Conservation (phyloP, 225 moss, liverwort and hornwort species). For the Straminergon stramineum region DNA sequence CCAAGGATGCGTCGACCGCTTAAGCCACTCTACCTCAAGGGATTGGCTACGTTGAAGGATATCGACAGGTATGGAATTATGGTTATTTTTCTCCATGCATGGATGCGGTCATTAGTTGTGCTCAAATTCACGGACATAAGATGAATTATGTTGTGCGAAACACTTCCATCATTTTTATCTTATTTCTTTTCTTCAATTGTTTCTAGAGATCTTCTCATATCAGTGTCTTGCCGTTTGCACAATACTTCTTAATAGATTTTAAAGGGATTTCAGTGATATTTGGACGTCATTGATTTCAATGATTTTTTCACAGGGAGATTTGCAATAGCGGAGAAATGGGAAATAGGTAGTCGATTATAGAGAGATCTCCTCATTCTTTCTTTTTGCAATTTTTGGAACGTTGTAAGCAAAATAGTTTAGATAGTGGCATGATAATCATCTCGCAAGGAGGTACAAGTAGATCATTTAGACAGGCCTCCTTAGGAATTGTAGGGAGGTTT, state of each 20-base stretch:
- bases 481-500: background rate
- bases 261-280: background rate
- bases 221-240: background rate
- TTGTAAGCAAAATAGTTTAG: background rate
- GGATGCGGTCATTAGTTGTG: background rate
- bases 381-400: background rate
- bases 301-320: background rate
- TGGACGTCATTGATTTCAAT: background rate
- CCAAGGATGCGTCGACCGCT: constrained; percentile 33
- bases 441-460: background rate
- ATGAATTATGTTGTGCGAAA: background rate
- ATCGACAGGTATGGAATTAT: background rate
- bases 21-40: constrained; percentile 50
- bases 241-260: background rate
- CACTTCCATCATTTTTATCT: background rate
- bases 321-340: background rate
- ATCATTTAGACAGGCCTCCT: background rate
- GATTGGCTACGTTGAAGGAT: constrained; percentile 41
- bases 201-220: background rate
- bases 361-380: background rate
- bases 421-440: background rate
- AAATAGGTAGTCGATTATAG: background rate
- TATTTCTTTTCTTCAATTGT: background rate
- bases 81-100: background rate
- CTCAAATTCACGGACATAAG: background rate